Percentiles rank a stretch among this genome's conserved stretches.
These are phyloP conservation scores for Fraxinus pennsylvanica DNA, from an alignment of 257 asterid genomes.

Conservation along the genomic window DNA sequence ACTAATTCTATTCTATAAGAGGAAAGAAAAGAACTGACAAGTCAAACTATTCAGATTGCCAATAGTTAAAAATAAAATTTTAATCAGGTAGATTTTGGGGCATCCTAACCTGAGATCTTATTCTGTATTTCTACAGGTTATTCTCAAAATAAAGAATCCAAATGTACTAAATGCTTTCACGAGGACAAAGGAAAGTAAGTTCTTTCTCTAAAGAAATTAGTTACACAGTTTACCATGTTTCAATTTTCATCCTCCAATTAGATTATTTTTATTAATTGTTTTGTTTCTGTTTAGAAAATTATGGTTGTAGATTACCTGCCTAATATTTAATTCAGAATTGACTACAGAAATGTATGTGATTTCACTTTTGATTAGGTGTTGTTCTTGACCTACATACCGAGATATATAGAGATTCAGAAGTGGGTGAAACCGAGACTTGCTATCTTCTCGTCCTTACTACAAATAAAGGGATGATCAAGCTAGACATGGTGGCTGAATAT, in stretches of 20 bases:
- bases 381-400: slow-evolving; percentile 61
- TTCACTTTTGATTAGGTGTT: slow-evolving; percentile 37
- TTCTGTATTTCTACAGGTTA: slow-evolving; percentile 48
- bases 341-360: not conserved
- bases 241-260: slow-evolving; percentile 5
- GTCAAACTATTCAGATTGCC: not conserved
- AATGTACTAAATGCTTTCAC: slow-evolving; percentile 59
- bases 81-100: not conserved
- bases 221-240: slow-evolving; percentile 7
- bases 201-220: slow-evolving; percentile 10
- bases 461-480: slow-evolving; percentile 62
- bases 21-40: not conserved
- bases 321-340: not conserved
- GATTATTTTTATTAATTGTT: not conserved
- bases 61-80: not conserved
- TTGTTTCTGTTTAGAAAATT: too few species aligned
- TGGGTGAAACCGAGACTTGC: slow-evolving; percentile 52
- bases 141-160: slow-evolving; percentile 69
- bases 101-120: slow-evolving; percentile 14
- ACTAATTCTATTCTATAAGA: not conserved
- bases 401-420: slow-evolving; percentile 66
- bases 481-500: slow-evolving; percentile 71
- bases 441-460: slow-evolving; percentile 67
- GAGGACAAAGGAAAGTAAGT: slow-evolving; percentile 71
- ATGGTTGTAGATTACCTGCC: too few species aligned